Conservation (phyloP, 2,329 filamentous ascomycete genomes). For the Penicillium sp. region DNA sequence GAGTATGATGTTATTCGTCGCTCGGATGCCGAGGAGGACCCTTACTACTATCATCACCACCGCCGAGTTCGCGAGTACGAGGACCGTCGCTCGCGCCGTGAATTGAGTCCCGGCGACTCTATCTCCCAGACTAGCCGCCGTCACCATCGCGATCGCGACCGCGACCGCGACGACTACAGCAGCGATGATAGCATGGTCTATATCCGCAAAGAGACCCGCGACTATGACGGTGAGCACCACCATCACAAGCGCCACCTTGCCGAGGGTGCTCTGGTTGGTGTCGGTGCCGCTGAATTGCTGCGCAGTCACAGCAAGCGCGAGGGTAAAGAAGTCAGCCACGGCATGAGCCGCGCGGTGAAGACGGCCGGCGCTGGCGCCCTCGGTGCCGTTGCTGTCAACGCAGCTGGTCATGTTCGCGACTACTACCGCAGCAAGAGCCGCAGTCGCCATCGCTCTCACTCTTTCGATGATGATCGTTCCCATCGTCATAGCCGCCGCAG, state of each 20-base stretch:
- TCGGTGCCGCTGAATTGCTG: constrained; percentile 66
- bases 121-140: constrained; percentile 57
- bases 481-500: constrained; percentile 45
- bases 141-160: constrained; percentile 40
- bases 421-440: constrained; percentile 56
- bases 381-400: constrained; percentile 67
- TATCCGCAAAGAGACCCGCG: constrained; percentile 57
- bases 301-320: constrained; percentile 64
- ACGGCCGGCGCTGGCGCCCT: constrained; percentile 66
- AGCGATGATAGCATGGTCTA: constrained; percentile 69
- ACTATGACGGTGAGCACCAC: constrained; percentile 54
- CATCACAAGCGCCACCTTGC: constrained; percentile 64
- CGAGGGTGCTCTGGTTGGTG: constrained; percentile 66
- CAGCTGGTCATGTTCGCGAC: constrained; percentile 58
- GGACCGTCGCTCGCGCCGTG: constrained; percentile 52
- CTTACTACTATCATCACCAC: constrained; percentile 68
- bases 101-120: constrained; percentile 59
- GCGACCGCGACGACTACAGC: constrained; percentile 55
- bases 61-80: constrained; percentile 62
- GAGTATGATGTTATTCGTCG: constrained; percentile 67
- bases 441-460: constrained; percentile 51
- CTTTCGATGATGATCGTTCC: constrained; percentile 47
- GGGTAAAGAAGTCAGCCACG: constrained; percentile 60
- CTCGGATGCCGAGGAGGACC: constrained; percentile 61
- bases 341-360: constrained; percentile 55